Percentiles rank a stretch among this genome's conserved stretches.
These are phyloP conservation scores for Prunella vulgaris DNA, from an alignment of 257 asterid genomes.

Conservation along the genomic window DNA sequence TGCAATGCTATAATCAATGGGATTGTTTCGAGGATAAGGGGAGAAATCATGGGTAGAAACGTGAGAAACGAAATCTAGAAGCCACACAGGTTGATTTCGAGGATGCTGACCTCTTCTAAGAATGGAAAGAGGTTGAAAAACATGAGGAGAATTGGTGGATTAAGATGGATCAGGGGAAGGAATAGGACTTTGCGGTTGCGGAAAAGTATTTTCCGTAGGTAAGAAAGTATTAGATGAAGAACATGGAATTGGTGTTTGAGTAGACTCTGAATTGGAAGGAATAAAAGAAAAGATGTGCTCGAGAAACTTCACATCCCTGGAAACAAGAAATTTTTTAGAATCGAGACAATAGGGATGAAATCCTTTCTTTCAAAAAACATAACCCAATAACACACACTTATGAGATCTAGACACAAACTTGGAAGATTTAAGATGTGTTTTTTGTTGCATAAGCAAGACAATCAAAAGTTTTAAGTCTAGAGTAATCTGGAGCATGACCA, in stretches of 20 bases:
- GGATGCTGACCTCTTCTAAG: background rate
- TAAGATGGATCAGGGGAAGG: background rate
- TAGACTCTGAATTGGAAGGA: background rate
- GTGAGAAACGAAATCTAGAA: background rate
- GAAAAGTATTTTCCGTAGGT: background rate
- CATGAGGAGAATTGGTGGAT: no score
- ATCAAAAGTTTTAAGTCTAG: no score
- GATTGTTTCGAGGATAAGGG: background rate
- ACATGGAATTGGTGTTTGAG: background rate
- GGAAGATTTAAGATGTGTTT: background rate
- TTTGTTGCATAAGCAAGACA: background rate
- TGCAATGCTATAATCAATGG: background rate
- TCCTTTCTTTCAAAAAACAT: background rate
- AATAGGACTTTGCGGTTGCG: background rate
- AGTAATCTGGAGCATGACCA: no score
- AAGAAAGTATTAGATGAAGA: background rate
- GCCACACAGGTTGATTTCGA: background rate
- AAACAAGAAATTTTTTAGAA: background rate
- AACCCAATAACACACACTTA: background rate
- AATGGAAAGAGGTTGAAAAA: background rate
- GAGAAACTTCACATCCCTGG: background rate
- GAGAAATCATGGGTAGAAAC: background rate
- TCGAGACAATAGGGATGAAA: background rate
- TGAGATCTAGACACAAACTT: background rate
- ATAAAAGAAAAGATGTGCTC: background rate